These are phyloP conservation scores for Globisporangium iwayamae DNA, from an alignment of 352 stramenopile genomes.

Conservation along the genomic window DNA sequence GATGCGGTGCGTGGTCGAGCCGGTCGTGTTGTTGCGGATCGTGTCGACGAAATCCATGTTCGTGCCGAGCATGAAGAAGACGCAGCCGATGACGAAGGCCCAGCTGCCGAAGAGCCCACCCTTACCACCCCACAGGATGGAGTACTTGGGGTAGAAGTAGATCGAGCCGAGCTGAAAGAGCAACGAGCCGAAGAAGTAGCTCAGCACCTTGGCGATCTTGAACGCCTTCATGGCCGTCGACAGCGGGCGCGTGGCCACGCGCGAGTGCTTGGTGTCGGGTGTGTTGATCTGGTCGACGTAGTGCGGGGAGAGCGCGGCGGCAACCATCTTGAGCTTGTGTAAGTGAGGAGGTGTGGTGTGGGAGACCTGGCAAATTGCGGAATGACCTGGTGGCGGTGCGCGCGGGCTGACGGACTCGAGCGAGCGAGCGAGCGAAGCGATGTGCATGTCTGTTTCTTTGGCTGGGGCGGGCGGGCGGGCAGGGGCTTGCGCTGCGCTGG, in stretches of 20 bases:
- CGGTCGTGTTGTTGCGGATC: constrained; percentile 56
- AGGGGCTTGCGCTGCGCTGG: neutral
- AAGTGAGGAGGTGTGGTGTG: neutral
- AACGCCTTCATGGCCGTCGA: constrained; percentile 39
- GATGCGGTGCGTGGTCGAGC: constrained; percentile 41
- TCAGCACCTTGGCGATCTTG: constrained; percentile 43
- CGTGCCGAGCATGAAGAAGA: constrained; percentile 61
- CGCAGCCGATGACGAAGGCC: constrained; percentile 68
- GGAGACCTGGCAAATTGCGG: constrained; percentile 13
- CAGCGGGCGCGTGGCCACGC: constrained; percentile 18
- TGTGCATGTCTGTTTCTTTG: neutral
- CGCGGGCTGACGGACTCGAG: neutral
- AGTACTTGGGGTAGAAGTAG: constrained; percentile 77
- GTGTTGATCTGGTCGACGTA: constrained; percentile 26
- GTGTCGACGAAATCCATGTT: constrained; percentile 74
- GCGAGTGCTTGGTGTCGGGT: constrained; percentile 18
- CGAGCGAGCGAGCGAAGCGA: too few relatives aligned
- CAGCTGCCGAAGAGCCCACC: constrained; percentile 61
- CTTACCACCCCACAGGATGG: constrained; percentile 55
- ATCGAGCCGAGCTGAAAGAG: constrained; percentile 79
- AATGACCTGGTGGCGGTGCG: constrained; percentile 6
- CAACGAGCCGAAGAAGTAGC: constrained; percentile 60
- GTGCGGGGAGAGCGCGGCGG: constrained; percentile 18
- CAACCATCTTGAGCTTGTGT: constrained; percentile 7
- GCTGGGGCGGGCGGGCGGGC: neutral